Evolutionary conservation across 805 yeast genomes (phyloP).

Genomic region (Candida xiaguanensis): DNA sequence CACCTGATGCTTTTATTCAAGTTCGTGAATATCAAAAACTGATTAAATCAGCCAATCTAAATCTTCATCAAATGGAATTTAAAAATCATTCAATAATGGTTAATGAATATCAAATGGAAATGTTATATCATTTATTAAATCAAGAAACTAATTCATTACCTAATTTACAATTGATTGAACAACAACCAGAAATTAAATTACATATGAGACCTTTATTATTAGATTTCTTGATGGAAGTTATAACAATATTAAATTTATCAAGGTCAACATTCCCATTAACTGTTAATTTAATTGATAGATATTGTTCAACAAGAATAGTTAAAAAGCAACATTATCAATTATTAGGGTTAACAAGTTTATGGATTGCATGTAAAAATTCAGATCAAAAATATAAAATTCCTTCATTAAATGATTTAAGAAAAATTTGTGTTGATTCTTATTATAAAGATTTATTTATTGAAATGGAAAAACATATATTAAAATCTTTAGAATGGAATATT

Average conservation of each 20-base stretch:
- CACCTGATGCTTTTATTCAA: conserved; percentile 31
- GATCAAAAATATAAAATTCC: conserved; percentile 60
- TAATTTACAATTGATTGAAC: conserved; percentile 36
- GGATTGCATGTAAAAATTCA: conserved; percentile 45
- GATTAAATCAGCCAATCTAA: conserved; percentile 36
- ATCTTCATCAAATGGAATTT: conserved; percentile 45
- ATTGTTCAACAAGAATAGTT: conserved; percentile 42
- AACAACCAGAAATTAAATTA: conserved; percentile 43
- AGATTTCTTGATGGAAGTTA: conserved; percentile 43
- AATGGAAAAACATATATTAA: conserved; percentile 67
- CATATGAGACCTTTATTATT: conserved; percentile 42
- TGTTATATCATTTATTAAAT: conserved; percentile 30
- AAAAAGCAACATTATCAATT: conserved; percentile 45
- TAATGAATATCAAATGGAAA: conserved; percentile 44
- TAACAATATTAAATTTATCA: conserved; percentile 36
- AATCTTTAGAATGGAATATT: conserved; percentile 61
- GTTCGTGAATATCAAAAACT: conserved; percentile 29
- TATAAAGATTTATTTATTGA: conserved; percentile 54
- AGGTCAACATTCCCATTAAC: conserved; percentile 41
- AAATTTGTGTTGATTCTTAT: conserved; percentile 57
- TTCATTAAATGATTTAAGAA: conserved; percentile 46
- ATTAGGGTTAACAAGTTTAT: conserved; percentile 40
- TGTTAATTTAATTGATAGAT: conserved; percentile 43
- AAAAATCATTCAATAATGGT: conserved; percentile 41
- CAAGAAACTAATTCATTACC: conserved; percentile 29